Base-by-base conservation (phyloP, 192 early-diverging fungal species). In the Coemansia sp. region DNA sequence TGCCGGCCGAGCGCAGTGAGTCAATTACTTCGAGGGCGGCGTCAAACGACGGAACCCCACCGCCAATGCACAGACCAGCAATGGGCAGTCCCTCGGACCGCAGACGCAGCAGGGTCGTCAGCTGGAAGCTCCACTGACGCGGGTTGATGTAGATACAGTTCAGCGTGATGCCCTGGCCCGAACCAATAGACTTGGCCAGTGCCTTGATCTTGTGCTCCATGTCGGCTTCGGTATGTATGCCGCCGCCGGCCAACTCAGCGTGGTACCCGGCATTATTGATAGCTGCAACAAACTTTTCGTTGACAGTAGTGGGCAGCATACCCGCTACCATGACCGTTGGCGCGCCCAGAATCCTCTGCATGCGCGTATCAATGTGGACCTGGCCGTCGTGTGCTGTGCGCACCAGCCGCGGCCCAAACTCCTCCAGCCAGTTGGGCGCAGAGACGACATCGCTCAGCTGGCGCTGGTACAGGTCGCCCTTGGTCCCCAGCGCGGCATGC, bases 291-390 rank as follows among this genome's bases (percentile, higher is more conserved):
- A 95, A 90, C n/a, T 71, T 38, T 30, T 81, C 82, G 43, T 75
- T 85, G 48, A 80, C 82, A 5, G 94, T 95, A 7, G 85, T 87
- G 6, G 90, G 92, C 1, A 87, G 90, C 91, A 95, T 95, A 29
- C 94, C 94, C 17, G 89, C 87, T 31, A 93, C 89, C 94, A 93
- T 94, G 27, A 97, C 53, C 33, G 94, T 87, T 7, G 92, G 86
- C 68, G 87, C 84, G 39, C 86, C 85, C 30, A 91, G 56, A 12
- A 92, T 75, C 25, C 87, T 83, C 20, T 82, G 82, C 84, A 97
- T 90, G 11, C 75, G 74, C 13, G 90, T 90, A 60, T 92, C 91
- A 17, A 97, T 68, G 52, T 92, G 91, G 21, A 95, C 51, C 40
- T 83, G 81, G 40, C 47, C 61, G 19, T 55, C 44, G 31, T 54